A percentile compares a stretch with the other conserved stretches of the same genome.
Evolutionary conservation across 2,329 filamentous ascomycete species (phyloP).

Genomic region (Phaeosphaeriaceae sp.): DNA sequence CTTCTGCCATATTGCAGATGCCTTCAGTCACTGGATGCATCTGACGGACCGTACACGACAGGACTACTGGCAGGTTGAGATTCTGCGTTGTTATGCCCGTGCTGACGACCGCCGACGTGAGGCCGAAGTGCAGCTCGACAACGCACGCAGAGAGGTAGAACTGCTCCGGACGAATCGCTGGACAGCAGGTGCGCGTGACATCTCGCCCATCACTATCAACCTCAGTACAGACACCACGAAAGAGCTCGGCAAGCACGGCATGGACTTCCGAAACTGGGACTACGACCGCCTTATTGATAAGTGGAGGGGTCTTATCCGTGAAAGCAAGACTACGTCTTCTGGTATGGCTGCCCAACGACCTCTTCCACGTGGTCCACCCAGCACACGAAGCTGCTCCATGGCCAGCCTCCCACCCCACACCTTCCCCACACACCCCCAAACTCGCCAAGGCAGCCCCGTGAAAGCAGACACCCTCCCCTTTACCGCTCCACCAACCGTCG

Average conservation of each 20-base stretch:
- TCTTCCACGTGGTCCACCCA: conserved; percentile 25
- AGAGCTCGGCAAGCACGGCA: conserved; percentile 46
- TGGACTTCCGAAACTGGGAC: conserved; percentile 50
- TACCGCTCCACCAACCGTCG: conserved; percentile 39
- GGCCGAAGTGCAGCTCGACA: conserved; percentile 47
- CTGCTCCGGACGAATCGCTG: conserved; percentile 46
- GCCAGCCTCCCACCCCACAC: conserved; percentile 33
- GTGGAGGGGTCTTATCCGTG: conserved; percentile 46
- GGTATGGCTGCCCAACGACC: conserved; percentile 47
- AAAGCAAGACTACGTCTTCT: conserved; percentile 29
- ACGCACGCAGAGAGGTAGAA: conserved; percentile 50
- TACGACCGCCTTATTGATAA: conserved; percentile 51
- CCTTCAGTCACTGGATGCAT: conserved; percentile 77
- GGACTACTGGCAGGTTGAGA: conserved; percentile 55
- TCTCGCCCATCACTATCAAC: conserved; percentile 45
- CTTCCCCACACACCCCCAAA: conserved; percentile 24
- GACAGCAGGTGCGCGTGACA: conserved; percentile 32
- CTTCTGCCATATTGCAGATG: conserved; percentile 75
- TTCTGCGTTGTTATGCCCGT: conserved; percentile 53
- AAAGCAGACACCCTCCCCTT: conserved; percentile 35
- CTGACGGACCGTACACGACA: conserved; percentile 59
- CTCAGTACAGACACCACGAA: conserved; percentile 46
- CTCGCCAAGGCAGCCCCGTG: conserved; percentile 22
- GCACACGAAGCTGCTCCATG: conserved; percentile 38
- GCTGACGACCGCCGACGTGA: conserved; percentile 48